phyloP scores from a whole-genome alignment of 106 monocot genomes.

The Chionographis japonica region DNA sequence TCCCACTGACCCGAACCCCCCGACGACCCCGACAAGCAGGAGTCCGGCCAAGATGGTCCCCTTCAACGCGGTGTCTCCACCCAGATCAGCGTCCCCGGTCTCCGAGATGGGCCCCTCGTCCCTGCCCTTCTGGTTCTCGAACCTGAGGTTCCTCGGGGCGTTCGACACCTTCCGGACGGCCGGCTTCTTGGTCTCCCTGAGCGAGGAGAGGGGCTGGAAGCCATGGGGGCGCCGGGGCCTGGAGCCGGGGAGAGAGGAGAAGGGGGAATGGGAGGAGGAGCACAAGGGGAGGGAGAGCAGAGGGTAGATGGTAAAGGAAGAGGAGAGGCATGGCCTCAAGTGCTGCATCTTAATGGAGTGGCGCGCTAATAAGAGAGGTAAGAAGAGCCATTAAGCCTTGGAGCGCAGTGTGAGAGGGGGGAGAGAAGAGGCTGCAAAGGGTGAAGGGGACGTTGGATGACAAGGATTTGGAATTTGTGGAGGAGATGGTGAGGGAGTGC shows the following conservation, averaged over 20 bases:
- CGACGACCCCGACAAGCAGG: slow-evolving; percentile 64
- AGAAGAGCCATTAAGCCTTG: neutral
- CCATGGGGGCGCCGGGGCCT: slow-evolving; percentile 11
- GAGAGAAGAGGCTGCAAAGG: slow-evolving; percentile 1
- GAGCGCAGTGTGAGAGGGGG: neutral
- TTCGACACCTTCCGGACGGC: slow-evolving; percentile 57
- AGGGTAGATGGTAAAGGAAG: neutral
- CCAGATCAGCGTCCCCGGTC: slow-evolving; percentile 16
- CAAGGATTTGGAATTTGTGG: no score
- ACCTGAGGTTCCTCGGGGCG: slow-evolving; percentile 50
- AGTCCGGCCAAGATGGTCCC: slow-evolving; percentile 83
- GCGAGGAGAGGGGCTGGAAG: slow-evolving; percentile 47
- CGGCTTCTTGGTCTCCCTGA: slow-evolving; percentile 53
- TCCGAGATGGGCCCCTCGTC: slow-evolving; percentile 15
- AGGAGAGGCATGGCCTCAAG: neutral
- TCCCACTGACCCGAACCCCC: slow-evolving; percentile 73
- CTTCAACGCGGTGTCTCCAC: slow-evolving; percentile 37
- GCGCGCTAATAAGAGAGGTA: no score
- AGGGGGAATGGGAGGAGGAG: slow-evolving; percentile 11
- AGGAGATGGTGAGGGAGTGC: no score
- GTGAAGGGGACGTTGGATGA: neutral
- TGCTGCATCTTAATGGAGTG: no score
- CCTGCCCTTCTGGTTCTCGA: slow-evolving; percentile 27
- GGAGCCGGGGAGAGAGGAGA: neutral
- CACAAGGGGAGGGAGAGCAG: slow-evolving; percentile 20